Evolutionary conservation across 768 basidiomycete genomes (phyloP).

Genomic region (Lactifluus piperatus): DNA sequence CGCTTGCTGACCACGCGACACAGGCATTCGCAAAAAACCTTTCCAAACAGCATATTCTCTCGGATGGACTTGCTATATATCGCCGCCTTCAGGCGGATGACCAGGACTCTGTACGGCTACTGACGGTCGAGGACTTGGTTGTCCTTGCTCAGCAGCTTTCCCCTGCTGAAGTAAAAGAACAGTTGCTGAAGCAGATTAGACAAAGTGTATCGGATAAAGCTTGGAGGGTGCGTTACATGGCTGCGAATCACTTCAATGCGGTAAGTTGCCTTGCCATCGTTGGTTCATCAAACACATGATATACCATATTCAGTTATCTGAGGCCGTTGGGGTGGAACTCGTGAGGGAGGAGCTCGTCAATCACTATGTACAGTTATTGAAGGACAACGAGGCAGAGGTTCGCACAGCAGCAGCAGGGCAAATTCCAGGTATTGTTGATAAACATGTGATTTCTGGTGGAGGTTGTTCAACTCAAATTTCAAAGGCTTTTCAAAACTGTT

Average conservation of each 20-base stretch:
- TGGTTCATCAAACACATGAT: slow-evolving; percentile 1
- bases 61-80: slow-evolving; percentile 88
- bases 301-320: slow-evolving; percentile 56
- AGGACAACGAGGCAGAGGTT: slow-evolving; percentile 98
- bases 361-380: slow-evolving; percentile 88
- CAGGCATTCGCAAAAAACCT: slow-evolving; percentile 77
- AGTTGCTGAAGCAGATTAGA: slow-evolving; percentile 80
- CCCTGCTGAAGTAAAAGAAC: slow-evolving; percentile 85
- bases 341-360: slow-evolving; percentile 90
- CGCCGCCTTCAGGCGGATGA: slow-evolving; percentile 91
- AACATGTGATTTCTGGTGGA: slow-evolving; percentile 2
- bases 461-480: slow-evolving; percentile 5
- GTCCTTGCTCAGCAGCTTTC: slow-evolving; percentile 79
- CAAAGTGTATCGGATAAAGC: slow-evolving; percentile 90
- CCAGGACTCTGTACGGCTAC: slow-evolving; percentile 92
- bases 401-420: slow-evolving; percentile 93
- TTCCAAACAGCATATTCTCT: slow-evolving; percentile 68
- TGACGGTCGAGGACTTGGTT: slow-evolving; percentile 95
- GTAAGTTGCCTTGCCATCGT: slow-evolving; percentile 32
- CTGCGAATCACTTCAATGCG: slow-evolving; percentile 94
- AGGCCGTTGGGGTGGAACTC: slow-evolving; percentile 81
- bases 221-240: slow-evolving; percentile 99
- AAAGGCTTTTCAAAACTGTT: slow-evolving; percentile 90
- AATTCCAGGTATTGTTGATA: slow-evolving; percentile 66
- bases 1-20: slow-evolving; percentile 1